phyloP scores from a whole-genome alignment of 257 asterid species.

The Gentiana straminea region DNA sequence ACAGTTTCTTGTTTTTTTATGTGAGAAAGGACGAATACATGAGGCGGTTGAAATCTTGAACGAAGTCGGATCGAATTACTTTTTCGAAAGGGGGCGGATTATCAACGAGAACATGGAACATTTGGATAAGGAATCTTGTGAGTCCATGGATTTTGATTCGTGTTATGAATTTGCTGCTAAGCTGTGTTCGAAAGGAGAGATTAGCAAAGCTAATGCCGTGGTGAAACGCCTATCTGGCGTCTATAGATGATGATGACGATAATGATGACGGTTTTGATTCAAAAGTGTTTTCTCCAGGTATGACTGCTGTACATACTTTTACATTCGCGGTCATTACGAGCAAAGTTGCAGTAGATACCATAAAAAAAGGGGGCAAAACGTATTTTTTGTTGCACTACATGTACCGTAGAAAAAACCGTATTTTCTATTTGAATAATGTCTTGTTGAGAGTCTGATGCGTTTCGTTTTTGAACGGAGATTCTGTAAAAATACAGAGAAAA shows the following conservation, averaged over 20 bases:
- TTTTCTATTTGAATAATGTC: too few relatives aligned
- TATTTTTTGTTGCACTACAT: too few relatives aligned
- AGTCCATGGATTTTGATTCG: slow-evolving; percentile 43
- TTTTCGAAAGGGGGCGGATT: slow-evolving; percentile 21
- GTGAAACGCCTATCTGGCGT: slow-evolving; percentile 33
- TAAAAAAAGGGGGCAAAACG: too few relatives aligned
- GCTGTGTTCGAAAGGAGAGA: slow-evolving; percentile 63
- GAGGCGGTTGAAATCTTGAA: slow-evolving; percentile 70
- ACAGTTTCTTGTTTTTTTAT: slow-evolving; percentile 43
- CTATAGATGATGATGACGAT: slow-evolving; percentile 11
- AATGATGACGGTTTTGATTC: too few relatives aligned
- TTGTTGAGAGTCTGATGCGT: too few relatives aligned
- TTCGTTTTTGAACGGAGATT: too few relatives aligned
- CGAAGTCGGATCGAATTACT: slow-evolving; percentile 46
- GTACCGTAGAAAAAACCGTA: too few relatives aligned
- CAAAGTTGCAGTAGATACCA: too few relatives aligned
- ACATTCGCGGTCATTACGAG: too few relatives aligned
- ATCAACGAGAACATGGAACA: slow-evolving; percentile 3
- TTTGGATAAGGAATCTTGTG: slow-evolving; percentile 22
- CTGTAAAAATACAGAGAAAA: too few relatives aligned
- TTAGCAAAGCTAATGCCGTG: slow-evolving; percentile 50
- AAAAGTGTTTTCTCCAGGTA: too few relatives aligned
- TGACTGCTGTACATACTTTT: too few relatives aligned
- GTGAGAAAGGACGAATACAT: slow-evolving; percentile 67
- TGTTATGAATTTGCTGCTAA: slow-evolving; percentile 41